phyloP scores from a whole-genome alignment of 2,329 filamentous ascomycete species.

The Hymenoscyphus scutula region DNA sequence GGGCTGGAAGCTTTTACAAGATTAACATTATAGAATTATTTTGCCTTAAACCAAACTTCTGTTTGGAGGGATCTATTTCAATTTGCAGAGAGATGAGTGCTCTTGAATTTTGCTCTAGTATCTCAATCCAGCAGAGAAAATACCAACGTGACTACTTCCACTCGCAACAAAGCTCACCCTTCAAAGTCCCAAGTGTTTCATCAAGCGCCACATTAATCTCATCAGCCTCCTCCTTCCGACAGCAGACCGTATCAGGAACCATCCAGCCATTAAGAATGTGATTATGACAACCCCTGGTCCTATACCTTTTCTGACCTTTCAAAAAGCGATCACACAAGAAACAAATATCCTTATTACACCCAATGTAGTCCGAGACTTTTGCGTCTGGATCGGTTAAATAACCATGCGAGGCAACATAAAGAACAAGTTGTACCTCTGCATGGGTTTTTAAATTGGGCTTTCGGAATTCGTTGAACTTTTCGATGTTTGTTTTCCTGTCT shows the following conservation, averaged over 20 bases:
- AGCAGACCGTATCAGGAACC: background rate
- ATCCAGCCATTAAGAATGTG: background rate
- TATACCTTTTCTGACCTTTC: background rate
- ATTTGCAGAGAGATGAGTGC: too few relatives aligned
- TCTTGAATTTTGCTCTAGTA: too few relatives aligned
- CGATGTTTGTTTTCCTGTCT: background rate
- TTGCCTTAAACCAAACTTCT: too few relatives aligned
- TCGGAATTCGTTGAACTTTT: background rate
- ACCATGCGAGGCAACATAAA: background rate
- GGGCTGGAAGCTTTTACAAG: too few relatives aligned
- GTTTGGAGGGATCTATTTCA: too few relatives aligned
- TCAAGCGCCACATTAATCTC: background rate
- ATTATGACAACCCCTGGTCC: background rate
- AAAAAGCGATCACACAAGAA: background rate
- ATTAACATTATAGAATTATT: too few relatives aligned
- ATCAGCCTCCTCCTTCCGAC: background rate
- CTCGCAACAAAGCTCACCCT: background rate
- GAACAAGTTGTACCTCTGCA: background rate
- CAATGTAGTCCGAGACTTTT: background rate
- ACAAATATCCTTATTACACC: background rate
- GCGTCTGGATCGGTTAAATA: background rate
- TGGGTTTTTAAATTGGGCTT: background rate
- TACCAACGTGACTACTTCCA: background rate
- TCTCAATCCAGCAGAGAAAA: too few relatives aligned
- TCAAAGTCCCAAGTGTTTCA: background rate